Evolutionary conservation across 495 filamentous ascomycete species (phyloP).

Genomic region (Chaetomium cochliodes): DNA sequence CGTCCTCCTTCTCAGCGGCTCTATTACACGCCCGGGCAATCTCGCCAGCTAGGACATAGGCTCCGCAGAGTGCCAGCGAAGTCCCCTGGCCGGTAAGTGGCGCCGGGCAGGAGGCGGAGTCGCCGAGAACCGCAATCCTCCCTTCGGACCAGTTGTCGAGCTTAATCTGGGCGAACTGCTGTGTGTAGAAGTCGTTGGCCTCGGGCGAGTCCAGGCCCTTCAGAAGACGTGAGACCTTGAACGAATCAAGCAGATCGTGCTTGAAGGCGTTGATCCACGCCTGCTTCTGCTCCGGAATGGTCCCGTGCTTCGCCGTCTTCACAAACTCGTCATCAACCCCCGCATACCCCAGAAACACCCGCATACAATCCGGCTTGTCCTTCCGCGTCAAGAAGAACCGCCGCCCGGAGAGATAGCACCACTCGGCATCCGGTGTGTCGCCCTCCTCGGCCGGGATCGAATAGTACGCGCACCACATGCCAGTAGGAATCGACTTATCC

Average conservation of each 20-base stretch:
- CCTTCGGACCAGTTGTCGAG: constrained; percentile 45
- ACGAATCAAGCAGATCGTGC: constrained; percentile 47
- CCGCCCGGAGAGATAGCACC: constrained; percentile 23
- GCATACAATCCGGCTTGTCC: constrained; percentile 27
- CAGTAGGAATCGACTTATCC: constrained; percentile 32
- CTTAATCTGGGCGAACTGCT: constrained; percentile 44
- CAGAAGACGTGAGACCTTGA: constrained; percentile 42
- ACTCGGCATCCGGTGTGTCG: constrained; percentile 27
- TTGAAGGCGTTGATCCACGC: constrained; percentile 41
- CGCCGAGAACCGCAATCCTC: constrained; percentile 54
- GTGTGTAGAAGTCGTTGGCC: constrained; percentile 51
- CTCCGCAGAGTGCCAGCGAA: constrained; percentile 44
- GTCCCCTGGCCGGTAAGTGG: constrained; percentile 50
- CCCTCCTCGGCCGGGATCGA: constrained; percentile 33
- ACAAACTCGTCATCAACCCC: constrained; percentile 22
- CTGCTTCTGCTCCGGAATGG: constrained; percentile 39
- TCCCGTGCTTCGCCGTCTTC: constrained; percentile 21
- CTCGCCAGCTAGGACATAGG: constrained; percentile 56
- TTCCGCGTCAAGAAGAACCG: constrained; percentile 34
- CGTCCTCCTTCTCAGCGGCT: background rate
- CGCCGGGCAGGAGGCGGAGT: constrained; percentile 54
- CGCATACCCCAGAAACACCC: constrained; percentile 23
- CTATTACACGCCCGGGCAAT: constrained; percentile 37
- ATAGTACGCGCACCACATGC: constrained; percentile 42
- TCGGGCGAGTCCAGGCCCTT: constrained; percentile 37